Conservation (phyloP, 2,329 filamentous ascomycete species). For the Colletotrichum sp. region DNA sequence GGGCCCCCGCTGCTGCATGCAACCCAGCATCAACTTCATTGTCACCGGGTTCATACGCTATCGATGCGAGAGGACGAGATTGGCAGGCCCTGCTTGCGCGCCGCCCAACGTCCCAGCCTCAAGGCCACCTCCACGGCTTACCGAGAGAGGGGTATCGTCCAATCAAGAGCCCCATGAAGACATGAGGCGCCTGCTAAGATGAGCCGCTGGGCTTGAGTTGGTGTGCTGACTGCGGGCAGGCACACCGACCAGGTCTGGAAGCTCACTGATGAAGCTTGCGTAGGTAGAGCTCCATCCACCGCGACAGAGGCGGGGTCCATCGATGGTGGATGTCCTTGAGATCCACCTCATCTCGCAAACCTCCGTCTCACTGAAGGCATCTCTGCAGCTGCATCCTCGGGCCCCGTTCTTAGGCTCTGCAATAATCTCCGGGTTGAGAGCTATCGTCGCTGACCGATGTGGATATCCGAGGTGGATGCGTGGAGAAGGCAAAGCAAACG, state of each 20-base stretch:
- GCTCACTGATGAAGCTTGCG: not conserved
- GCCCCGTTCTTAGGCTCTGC: not conserved
- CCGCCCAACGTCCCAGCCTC: not conserved
- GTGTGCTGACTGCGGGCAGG: constrained; percentile 9
- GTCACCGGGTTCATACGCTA: constrained; percentile 4
- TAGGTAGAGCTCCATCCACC: not conserved
- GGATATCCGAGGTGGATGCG: not conserved
- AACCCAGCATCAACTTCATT: not conserved
- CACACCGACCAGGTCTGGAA: not conserved
- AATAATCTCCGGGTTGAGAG: not conserved
- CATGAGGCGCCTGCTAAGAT: not conserved
- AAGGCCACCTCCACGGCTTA: not conserved
- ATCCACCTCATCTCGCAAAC: not conserved
- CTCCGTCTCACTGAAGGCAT: not conserved
- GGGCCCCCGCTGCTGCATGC: not conserved
- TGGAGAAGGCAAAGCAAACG: not conserved
- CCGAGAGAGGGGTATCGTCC: not conserved
- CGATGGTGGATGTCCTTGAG: not conserved
- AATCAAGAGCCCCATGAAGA: not conserved
- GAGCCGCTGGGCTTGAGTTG: constrained; percentile 5
- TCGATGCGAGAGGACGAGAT: constrained; percentile 1
- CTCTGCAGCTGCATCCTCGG: not conserved
- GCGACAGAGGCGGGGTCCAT: not conserved
- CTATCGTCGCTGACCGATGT: not conserved
- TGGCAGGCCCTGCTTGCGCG: not conserved